Percentiles rank a stretch among this genome's conserved stretches.
phyloP scores from a whole-genome alignment of 1,284 basidiomycete genomes.

The Ganoderma resinaceum region DNA sequence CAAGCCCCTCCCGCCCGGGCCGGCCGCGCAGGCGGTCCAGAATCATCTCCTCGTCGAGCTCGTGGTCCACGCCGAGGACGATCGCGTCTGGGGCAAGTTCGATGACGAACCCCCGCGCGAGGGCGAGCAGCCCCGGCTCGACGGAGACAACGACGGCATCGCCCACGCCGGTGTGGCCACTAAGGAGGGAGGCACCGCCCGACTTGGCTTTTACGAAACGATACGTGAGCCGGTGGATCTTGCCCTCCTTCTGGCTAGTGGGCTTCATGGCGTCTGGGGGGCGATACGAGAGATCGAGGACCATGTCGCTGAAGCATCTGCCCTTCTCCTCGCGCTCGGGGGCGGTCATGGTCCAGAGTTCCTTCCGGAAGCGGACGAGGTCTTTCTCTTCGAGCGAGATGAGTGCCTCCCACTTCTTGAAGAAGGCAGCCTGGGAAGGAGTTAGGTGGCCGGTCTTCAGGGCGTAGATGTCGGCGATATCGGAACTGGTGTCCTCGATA shows the following conservation, averaged over 20 bases:
- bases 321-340: conserved; percentile 81
- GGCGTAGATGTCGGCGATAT: conserved; percentile 79
- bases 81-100: conserved; percentile 72
- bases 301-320: conserved; percentile 84
- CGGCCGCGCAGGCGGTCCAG: conserved; percentile 47
- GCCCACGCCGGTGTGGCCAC: conserved; percentile 79
- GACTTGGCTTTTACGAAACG: conserved; percentile 56
- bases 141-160: conserved; percentile 89
- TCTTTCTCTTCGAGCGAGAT: conserved; percentile 92
- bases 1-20: conserved; percentile 10
- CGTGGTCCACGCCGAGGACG: conserved; percentile 83
- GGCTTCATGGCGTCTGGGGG: conserved; percentile 29
- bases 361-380: conserved; percentile 81
- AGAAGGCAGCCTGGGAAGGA: conserved; percentile 75
- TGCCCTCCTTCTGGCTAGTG: conserved; percentile 41
- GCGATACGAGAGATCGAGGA: conserved; percentile 54
- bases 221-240: conserved; percentile 66
- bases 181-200: conserved; percentile 61
- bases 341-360: conserved; percentile 94
- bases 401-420: conserved; percentile 90
- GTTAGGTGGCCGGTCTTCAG: conserved; percentile 87
- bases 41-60: conserved; percentile 65
- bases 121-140: conserved; percentile 83
- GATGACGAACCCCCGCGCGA: conserved; percentile 86
- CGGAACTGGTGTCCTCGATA: conserved; percentile 63